Percentiles rank a stretch among this genome's conserved stretches.
Conservation (phyloP, 805 yeast species). For the Wickerhamiella kurtzmanii region DNA sequence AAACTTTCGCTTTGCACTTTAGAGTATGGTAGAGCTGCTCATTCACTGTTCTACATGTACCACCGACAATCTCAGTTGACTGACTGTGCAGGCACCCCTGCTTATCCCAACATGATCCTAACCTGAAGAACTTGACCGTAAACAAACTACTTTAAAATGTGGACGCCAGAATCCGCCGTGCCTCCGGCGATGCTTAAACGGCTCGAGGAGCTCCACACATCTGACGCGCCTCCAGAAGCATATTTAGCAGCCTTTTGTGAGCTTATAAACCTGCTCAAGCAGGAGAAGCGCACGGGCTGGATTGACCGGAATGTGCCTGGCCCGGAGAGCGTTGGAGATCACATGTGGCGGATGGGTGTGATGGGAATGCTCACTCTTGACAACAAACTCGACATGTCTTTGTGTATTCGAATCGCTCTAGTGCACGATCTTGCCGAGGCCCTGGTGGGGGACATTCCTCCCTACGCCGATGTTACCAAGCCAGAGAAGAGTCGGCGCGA, state of each 20-base stretch:
- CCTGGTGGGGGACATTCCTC: conserved; percentile 88
- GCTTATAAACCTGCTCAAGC: conserved; percentile 56
- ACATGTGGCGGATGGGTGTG: conserved; percentile 88
- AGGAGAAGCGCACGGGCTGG: conserved; percentile 90
- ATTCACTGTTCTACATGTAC: too few species aligned
- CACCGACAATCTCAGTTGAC: too few species aligned
- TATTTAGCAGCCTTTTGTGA: conserved; percentile 41
- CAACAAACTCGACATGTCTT: conserved; percentile 41
- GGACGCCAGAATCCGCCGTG: conserved; percentile 45
- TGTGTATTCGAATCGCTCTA: conserved; percentile 73
- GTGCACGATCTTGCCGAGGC: conserved; percentile 93
- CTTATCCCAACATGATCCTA: too few species aligned
- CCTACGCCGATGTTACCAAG: conserved; percentile 59
- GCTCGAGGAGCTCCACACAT: conserved; percentile 18
- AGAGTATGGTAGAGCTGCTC: too few species aligned
- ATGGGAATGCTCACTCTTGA: conserved; percentile 54
- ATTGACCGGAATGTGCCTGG: conserved; percentile 46
- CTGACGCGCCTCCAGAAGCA: conserved; percentile 15
- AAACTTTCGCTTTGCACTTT: too few species aligned
- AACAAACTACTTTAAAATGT: conserved; percentile 16
- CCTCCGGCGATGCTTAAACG: conserved; percentile 34
- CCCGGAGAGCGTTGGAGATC: conserved; percentile 76
- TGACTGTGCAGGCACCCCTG: too few species aligned
- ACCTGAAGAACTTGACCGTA: neutral
- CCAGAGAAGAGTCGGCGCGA: conserved; percentile 79